These are phyloP conservation scores for Sugiyamaella floridensis DNA, from an alignment of 805 yeast species.

Conservation along the genomic window DNA sequence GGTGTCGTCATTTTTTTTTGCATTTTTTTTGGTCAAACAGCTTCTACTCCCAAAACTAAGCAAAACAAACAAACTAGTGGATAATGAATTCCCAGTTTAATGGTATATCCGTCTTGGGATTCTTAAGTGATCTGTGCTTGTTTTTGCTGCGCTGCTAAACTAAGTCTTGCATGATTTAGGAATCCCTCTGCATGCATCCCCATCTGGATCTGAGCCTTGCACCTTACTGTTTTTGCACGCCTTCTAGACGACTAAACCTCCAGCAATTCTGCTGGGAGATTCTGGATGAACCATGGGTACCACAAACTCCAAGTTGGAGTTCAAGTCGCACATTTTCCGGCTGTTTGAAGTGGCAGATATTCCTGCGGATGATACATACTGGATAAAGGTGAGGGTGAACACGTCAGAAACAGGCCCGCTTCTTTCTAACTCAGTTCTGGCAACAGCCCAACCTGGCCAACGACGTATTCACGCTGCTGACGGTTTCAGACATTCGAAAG, in stretches of 20 bases:
- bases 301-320: conserved; percentile 58
- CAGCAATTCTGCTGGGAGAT: neutral
- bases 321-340: conserved; percentile 53
- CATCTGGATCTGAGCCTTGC: neutral
- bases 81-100: no score
- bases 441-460: conserved; percentile 42
- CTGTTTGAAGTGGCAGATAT: conserved; percentile 33
- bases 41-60: no score
- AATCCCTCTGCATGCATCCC: no score
- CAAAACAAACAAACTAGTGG: no score
- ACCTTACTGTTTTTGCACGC: no score
- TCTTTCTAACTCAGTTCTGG: conserved; percentile 34
- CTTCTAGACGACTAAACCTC: neutral
- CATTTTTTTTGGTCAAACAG: conserved; percentile 1
- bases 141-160: neutral
- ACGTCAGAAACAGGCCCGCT: neutral
- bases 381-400: conserved; percentile 29
- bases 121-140: neutral
- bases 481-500: conserved; percentile 50
- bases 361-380: conserved; percentile 34
- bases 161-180: neutral
- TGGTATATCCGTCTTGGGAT: no score
- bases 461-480: conserved; percentile 53
- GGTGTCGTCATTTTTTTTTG: conserved; percentile 28
- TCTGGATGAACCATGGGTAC: conserved; percentile 48